Evolutionary conservation across 1,139 yeast species (phyloP).

Genomic region (Kazachstania sp.): DNA sequence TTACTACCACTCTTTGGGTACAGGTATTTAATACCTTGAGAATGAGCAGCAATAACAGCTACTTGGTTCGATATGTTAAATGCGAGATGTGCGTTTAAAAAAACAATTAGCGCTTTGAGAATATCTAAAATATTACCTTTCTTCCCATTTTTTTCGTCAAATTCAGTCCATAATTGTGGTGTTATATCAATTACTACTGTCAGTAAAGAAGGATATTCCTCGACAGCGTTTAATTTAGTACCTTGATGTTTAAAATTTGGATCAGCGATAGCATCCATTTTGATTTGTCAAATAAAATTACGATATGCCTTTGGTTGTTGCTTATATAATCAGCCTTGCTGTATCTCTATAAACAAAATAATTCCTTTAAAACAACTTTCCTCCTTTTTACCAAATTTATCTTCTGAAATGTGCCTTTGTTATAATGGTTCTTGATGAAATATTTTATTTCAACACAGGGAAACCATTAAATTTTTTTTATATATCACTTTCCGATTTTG

Average conservation of each 20-base stretch:
- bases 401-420: too few species aligned
- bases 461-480: too few species aligned
- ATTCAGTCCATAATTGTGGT: slow-evolving; percentile 65
- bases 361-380: too few species aligned
- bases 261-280: slow-evolving; percentile 75
- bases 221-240: slow-evolving; percentile 27
- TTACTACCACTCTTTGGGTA: slow-evolving; percentile 43
- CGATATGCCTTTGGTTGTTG: too few species aligned
- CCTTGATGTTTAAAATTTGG: slow-evolving; percentile 41
- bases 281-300: not conserved
- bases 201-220: slow-evolving; percentile 75
- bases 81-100: slow-evolving; percentile 76
- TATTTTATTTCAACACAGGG: too few species aligned
- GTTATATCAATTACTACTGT: slow-evolving; percentile 73
- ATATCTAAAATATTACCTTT: slow-evolving; percentile 24
- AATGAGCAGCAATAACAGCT: slow-evolving; percentile 71
- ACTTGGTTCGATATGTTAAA: slow-evolving; percentile 79
- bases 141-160: slow-evolving; percentile 29
- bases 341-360: too few species aligned
- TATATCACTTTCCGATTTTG: too few species aligned
- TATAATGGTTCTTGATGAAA: too few species aligned
- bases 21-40: slow-evolving; percentile 59
- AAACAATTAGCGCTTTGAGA: slow-evolving; percentile 26
- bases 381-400: too few species aligned
- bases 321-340: too few species aligned